A percentile compares a stretch with the other conserved stretches of the same genome.
These are phyloP conservation scores for Panicum virgatum DNA, from an alignment of 202 grass and related monocot species.

Conservation along the genomic window DNA sequence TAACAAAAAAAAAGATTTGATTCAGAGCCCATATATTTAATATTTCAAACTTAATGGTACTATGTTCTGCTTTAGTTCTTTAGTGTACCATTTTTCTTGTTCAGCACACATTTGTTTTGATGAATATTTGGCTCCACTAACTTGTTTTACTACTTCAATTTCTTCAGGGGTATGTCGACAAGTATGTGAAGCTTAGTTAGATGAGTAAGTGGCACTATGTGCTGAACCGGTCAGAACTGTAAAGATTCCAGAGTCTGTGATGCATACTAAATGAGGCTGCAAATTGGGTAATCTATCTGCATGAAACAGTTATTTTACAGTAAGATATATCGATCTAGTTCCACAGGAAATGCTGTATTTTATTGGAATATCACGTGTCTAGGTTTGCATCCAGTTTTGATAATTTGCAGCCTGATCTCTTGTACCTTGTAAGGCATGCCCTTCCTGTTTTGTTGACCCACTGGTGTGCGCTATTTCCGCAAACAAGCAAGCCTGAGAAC, in stretches of 20 bases:
- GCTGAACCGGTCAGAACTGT: constrained; percentile 21
- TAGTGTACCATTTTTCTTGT: constrained; percentile 21
- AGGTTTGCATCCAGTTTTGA: constrained; percentile 9
- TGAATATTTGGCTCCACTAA: neutral
- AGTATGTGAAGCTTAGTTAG: constrained; percentile 83
- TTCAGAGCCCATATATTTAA: neutral
- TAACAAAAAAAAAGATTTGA: neutral
- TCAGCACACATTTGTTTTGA: neutral
- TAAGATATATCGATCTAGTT: constrained; percentile 35
- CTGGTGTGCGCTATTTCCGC: neutral
- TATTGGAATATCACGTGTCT: constrained; percentile 10
- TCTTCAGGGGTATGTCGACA: constrained; percentile 94
- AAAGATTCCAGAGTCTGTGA: constrained; percentile 11
- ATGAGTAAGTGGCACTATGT: constrained; percentile 31
- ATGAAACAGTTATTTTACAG: constrained; percentile 25
- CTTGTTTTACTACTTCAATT: constrained; percentile 14
- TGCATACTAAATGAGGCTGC: constrained; percentile 24
- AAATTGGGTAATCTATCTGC: constrained; percentile 27
- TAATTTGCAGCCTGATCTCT: constrained; percentile 6
- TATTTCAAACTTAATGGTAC: neutral
- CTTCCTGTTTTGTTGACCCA: constrained; percentile 5
- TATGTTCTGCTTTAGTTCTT: neutral
- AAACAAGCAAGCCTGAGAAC: constrained; percentile 24
- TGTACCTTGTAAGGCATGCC: constrained; percentile 14
- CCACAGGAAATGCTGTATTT: constrained; percentile 17